Evolutionary conservation across 352 stramenopile genomes (phyloP), one percentile per base, ranked within the genome.

Genomic region (Globisporangium middletonii): DNA sequence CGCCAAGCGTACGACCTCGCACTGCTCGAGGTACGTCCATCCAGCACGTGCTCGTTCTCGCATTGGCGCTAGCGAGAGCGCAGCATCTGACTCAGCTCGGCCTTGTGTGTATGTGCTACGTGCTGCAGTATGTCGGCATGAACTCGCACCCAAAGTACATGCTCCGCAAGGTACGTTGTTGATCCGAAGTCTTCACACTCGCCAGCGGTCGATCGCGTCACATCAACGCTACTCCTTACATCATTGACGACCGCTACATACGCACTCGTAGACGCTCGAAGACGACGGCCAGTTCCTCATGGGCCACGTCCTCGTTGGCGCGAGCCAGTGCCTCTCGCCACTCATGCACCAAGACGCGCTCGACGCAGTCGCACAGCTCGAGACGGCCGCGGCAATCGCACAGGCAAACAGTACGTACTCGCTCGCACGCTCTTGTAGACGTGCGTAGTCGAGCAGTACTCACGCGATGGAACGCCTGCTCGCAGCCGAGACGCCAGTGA

Each of bases 271-370:
- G 64, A 71, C 89, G 30, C 53, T 94, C 41, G 67, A 68, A 8
- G 71, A 86, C 27, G 74, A 89, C 45, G 61, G 49, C n/a, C 44
- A 69, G 18, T 92, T 92, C 55, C 63, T 94, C 30, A 94, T 94
- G 83, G 85, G 83, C 46, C 83, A 92, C 48, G 79, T 93, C 52
- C 83, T 94, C 15, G 81, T 94, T 4, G 83, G 74, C 23, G 68
- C 79, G 12, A 94, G 83, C 42, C 73, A 93, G 55, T 87, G 70
- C 47, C 68, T 94, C 26, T 56, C 68, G 19, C 83, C 85, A 2
- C 69, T 83, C 54, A 62, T 85, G 61, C 83, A 88, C 48, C 71
- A 83, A 45, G 85, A 94, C 53, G 61, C 75, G 26, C 44, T 92
- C 26, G 77, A 89, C 35, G 80, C 79, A 7, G 60, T 57, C 7